Base-by-base conservation (phyloP, 306 rosid species). In the Quillaja saponaria region DNA sequence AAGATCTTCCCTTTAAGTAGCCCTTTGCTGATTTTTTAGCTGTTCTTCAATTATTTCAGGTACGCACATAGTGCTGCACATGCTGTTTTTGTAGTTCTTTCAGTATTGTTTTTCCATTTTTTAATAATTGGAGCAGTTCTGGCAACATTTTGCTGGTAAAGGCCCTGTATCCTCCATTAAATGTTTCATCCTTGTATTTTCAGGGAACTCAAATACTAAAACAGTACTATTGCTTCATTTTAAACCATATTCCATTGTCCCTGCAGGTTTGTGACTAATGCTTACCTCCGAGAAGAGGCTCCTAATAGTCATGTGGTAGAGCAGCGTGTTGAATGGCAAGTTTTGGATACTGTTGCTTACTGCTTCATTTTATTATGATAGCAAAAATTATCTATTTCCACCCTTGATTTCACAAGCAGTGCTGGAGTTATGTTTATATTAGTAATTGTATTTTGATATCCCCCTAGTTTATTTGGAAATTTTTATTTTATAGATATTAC, bases 321-420 rank as follows among this genome's bases (percentile, higher is more conserved):
- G 88, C 99, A 94, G 72, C 97, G 88, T 66, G 99, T 94, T 76
- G 99, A 94, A 85, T 94, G 99, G 99, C 75, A 76, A 69, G 87
- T 73, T 44, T 15, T 37, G 47, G 37, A 50, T 2, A 38, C 53
- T 47, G 44, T 74, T 52, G 18, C 55, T 68, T 62, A 38, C 42
- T 35, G 48, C 33, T 54, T 56, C 46, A 41, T 62, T 16, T 2
- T 53, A 28, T 46, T 39, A 34, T 66, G 63, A 33, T 55, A 49
- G 52, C 51, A 31, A 65, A 47, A 63, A 35, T 35, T n/a, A 47
- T 54, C 46, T 55, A 58, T 31, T 56, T 72, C 7, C 68, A 52
- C 59, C 52, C 57, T 74, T 48, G 62, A 31, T 69, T 40, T 42
- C 31, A 13, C 21, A 61, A 61, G 63, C 57, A 64, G 54, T 50